phyloP scores from a whole-genome alignment of 2,329 filamentous ascomycete species.

The Aspergillus phoenicis region DNA sequence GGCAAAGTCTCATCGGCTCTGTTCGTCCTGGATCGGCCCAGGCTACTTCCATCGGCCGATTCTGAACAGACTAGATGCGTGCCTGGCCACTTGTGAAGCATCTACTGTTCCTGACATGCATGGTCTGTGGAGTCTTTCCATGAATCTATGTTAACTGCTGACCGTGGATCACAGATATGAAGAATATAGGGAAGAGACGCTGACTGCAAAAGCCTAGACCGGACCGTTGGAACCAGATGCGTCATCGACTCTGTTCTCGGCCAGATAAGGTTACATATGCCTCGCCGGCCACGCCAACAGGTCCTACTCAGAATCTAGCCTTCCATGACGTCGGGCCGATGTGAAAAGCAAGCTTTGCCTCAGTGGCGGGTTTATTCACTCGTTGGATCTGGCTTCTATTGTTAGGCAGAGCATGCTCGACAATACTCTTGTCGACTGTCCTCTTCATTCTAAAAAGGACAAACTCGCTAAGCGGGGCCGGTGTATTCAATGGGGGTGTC shows the following conservation, averaged over 20 bases:
- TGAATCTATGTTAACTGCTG: background rate
- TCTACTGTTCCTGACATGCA: background rate
- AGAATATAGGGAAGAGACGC: background rate
- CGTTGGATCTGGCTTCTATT: background rate
- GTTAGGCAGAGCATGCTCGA: background rate
- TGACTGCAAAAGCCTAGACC: background rate
- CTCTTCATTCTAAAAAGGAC: background rate
- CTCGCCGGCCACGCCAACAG: background rate
- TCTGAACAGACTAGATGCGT: background rate
- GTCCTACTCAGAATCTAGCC: background rate
- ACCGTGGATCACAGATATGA: background rate
- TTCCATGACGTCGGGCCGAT: background rate
- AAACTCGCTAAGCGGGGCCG: background rate
- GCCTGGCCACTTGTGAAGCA: background rate
- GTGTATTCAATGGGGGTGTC: background rate
- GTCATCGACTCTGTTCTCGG: constrained; percentile 6
- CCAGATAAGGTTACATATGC: constrained; percentile 9
- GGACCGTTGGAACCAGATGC: background rate
- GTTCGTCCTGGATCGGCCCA: background rate
- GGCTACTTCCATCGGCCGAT: background rate
- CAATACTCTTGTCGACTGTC: background rate
- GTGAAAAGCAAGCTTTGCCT: background rate
- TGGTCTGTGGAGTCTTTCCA: background rate
- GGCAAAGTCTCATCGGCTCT: background rate
- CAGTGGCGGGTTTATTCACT: constrained; percentile 1